Percentiles rank a stretch among this genome's conserved stretches.
Evolutionary conservation across 257 asterid genomes (phyloP).

Genomic region (Plectranthus barbatus): DNA sequence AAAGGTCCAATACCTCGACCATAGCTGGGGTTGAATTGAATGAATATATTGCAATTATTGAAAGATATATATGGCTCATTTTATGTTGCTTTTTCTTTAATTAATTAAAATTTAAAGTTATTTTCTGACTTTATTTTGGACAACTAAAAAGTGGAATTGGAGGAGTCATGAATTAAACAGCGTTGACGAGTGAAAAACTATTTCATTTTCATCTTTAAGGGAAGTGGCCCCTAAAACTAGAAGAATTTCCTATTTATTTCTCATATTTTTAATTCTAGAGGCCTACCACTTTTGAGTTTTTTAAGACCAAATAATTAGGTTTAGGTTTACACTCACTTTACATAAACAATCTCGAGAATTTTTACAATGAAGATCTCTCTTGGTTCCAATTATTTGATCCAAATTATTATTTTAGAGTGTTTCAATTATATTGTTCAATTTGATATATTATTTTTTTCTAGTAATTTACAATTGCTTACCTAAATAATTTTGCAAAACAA

Average conservation of each 20-base stretch:
- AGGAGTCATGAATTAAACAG: background rate
- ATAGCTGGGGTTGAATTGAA: background rate
- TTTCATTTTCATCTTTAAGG: conserved; percentile 19
- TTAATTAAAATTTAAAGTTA: background rate
- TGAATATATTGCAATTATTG: background rate
- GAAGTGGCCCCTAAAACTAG: conserved; percentile 19
- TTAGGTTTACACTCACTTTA: conserved; percentile 21
- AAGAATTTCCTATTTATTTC: background rate
- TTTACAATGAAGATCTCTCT: no score
- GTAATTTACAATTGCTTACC: no score
- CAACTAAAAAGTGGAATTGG: background rate
- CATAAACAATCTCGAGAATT: background rate
- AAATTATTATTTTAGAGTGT: no score
- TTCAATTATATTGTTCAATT: no score
- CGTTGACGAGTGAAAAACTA: conserved; percentile 16
- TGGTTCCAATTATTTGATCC: no score
- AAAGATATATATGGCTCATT: background rate
- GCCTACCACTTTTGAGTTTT: conserved; percentile 1
- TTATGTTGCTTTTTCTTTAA: background rate
- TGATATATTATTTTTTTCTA: no score
- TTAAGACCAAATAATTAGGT: background rate
- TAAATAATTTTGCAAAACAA: no score
- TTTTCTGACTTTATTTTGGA: background rate
- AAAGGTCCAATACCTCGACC: background rate
- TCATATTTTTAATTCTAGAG: background rate